Conservation (phyloP, 805 yeast genomes). For the Torulaspora delbrueckii region DNA sequence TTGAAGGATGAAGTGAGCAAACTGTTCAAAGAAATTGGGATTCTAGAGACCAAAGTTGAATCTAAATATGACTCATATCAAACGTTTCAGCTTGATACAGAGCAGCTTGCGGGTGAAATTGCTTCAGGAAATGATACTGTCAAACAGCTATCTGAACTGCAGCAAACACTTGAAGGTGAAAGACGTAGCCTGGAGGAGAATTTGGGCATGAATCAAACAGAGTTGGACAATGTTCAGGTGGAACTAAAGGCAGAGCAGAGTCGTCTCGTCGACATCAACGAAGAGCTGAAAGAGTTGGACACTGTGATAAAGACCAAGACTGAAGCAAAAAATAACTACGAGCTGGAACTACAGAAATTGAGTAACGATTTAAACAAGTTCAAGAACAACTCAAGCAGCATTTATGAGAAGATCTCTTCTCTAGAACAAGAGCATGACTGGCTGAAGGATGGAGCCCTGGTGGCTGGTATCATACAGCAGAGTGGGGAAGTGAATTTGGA, state of each 20-base stretch:
- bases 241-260: constrained; percentile 42
- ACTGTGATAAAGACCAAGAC: constrained; percentile 42
- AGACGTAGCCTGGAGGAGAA: constrained; percentile 28
- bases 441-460: constrained; percentile 62
- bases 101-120: constrained; percentile 59
- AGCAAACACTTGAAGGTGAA: constrained; percentile 37
- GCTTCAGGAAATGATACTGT: constrained; percentile 42
- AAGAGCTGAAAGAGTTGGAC: constrained; percentile 63
- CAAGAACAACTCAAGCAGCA: constrained; percentile 35
- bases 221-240: constrained; percentile 26
- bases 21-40: constrained; percentile 37
- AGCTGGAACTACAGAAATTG: constrained; percentile 49
- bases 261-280: constrained; percentile 62
- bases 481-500: constrained; percentile 59
- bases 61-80: constrained; percentile 52
- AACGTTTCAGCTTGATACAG: constrained; percentile 61
- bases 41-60: constrained; percentile 41
- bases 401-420: constrained; percentile 40
- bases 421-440: constrained; percentile 60
- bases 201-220: constrained; percentile 21
- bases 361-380: constrained; percentile 52
- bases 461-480: constrained; percentile 53
- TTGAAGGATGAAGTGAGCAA: constrained; percentile 48
- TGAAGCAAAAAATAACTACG: constrained; percentile 40
- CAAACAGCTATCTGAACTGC: constrained; percentile 33